A percentile compares a stretch with the other conserved stretches of the same genome.
Conservation (phyloP, 1,284 basidiomycete species). For the Cystobasidiaceae sp. region DNA sequence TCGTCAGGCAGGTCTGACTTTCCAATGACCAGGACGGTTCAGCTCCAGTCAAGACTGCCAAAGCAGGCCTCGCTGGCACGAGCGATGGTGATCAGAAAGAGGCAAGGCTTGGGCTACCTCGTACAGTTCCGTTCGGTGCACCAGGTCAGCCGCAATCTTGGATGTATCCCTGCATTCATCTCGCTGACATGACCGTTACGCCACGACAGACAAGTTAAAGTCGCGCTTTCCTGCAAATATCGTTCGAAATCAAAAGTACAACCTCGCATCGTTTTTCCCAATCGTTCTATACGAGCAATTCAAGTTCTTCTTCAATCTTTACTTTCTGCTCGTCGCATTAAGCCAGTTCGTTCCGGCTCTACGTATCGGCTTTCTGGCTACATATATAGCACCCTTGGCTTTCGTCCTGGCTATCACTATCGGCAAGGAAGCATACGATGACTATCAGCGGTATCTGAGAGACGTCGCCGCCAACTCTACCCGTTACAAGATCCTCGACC, state of each 20-base stretch:
- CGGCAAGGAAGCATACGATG: slow-evolving; percentile 98
- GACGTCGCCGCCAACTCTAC: slow-evolving; percentile 93
- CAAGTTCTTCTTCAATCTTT: slow-evolving; percentile 99
- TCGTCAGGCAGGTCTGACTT: background rate
- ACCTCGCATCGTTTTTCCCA: slow-evolving; percentile 85
- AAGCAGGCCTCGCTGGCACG: background rate
- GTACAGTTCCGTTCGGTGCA: slow-evolving; percentile 70
- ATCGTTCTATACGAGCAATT: slow-evolving; percentile 98
- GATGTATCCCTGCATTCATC: slow-evolving; percentile 7
- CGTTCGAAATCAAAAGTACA: slow-evolving; percentile 98
- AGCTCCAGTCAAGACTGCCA: background rate
- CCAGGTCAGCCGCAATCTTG: slow-evolving; percentile 53
- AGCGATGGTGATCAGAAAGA: background rate
- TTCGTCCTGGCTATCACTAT: slow-evolving; percentile 94
- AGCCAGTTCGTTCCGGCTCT: slow-evolving; percentile 94
- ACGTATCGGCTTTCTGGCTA: slow-evolving; percentile 93
- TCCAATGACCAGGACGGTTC: background rate
- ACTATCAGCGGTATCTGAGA: slow-evolving; percentile 85
- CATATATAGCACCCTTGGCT: slow-evolving; percentile 91
- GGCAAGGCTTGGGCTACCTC: slow-evolving; percentile 59
- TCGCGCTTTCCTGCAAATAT: slow-evolving; percentile 61
- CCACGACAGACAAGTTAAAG: slow-evolving; percentile 59
- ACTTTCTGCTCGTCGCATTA: slow-evolving; percentile 93
- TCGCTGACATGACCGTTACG: slow-evolving; percentile 17
- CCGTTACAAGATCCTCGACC: slow-evolving; percentile 73